Base-by-base conservation (phyloP, 2,329 filamentous ascomycete genomes). In the Arthrobotrys sphaeroides region DNA sequence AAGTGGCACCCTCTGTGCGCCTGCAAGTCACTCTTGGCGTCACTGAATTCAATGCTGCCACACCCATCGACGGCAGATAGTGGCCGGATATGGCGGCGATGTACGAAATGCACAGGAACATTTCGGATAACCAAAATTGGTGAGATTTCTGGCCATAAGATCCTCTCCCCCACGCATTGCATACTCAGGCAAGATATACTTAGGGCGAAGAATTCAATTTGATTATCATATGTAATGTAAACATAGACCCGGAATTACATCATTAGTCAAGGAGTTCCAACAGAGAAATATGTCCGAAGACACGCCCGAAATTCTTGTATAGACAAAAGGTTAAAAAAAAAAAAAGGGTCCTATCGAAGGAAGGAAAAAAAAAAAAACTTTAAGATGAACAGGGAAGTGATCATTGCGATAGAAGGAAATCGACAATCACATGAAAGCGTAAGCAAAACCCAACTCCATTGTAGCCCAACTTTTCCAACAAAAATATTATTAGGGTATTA, bases 401-500 rank as follows among this genome's bases (percentile, higher is more conserved):
- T 53, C 47, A 6, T 53, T 13, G 20, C 24, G 5, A 33, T 33
- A 20, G 22, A 12, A 38, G 49, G 12, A 31, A n/a, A 42, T 47
- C 33, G 36, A 24, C 18, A 24, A 60, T 51, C 53, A 60, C 22
- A 43, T 28, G n/a, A 26, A 62, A 49, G 43, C 20, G 36, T 53
- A 53, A 61, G 20, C 20, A 42, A 62, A 67, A 57, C 45, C 61
- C 62, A 64, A 74, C 53, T 62, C 62, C 51, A 26, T 61, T 60
- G 42, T 42, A 61, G 40, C 42, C 55, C 45, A 67, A 68, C 45
- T 68, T 67, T 67, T 55, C n/a, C 60, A 65, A 61, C 6, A 12
- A 43, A 61, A 62, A 38, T 60, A 61, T 13, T 64, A 74, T 68
- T 74, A 74, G 38, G 69, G 55, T 73, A 73, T 68, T 73, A 74